Evolutionary conservation across 1,139 yeast genomes (phyloP).

Genomic region (Meyerozyma sp.): DNA sequence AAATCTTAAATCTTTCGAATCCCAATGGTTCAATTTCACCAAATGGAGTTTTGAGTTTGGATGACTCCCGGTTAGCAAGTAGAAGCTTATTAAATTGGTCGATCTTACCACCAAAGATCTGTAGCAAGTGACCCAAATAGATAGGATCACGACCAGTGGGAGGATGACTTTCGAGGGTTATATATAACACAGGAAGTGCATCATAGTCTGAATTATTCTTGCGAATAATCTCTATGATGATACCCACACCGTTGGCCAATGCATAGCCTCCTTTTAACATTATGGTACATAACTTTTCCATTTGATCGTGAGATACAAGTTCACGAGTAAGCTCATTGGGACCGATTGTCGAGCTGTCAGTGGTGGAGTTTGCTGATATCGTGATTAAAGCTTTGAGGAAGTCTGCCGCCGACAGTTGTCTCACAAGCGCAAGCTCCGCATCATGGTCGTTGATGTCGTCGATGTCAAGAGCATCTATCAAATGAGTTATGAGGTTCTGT

Average conservation of each 20-base stretch:
- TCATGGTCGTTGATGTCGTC: slow-evolving; percentile 7
- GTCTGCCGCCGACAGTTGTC: slow-evolving; percentile 44
- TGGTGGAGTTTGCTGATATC: slow-evolving; percentile 67
- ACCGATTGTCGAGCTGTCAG: slow-evolving; percentile 84
- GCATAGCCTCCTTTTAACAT: slow-evolving; percentile 94
- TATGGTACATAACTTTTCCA: slow-evolving; percentile 64
- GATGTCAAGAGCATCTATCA: slow-evolving; percentile 51
- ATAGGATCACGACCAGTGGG: slow-evolving; percentile 95
- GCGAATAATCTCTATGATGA: slow-evolving; percentile 89
- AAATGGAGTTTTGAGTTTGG: slow-evolving; percentile 11
- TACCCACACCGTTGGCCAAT: slow-evolving; percentile 92
- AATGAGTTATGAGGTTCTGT: slow-evolving; percentile 55
- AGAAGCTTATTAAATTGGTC: slow-evolving; percentile 50
- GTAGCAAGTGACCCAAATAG: slow-evolving; percentile 81
- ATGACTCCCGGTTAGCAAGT: slow-evolving; percentile 11
- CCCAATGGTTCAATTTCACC: slow-evolving; percentile 79
- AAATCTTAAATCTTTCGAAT: slow-evolving; percentile 89
- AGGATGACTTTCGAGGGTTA: slow-evolving; percentile 87
- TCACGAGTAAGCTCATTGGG: slow-evolving; percentile 94
- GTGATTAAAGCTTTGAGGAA: slow-evolving; percentile 45
- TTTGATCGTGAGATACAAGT: slow-evolving; percentile 65
- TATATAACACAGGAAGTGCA: slow-evolving; percentile 79
- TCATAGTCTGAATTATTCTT: slow-evolving; percentile 96
- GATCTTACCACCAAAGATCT: slow-evolving; percentile 72
- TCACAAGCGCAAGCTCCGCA: slow-evolving; percentile 30